Evolutionary conservation across 371 early-diverging fungal genomes (phyloP), one percentile per base, ranked within the genome.

Genomic region (Lichtheimia hyalospora): DNA sequence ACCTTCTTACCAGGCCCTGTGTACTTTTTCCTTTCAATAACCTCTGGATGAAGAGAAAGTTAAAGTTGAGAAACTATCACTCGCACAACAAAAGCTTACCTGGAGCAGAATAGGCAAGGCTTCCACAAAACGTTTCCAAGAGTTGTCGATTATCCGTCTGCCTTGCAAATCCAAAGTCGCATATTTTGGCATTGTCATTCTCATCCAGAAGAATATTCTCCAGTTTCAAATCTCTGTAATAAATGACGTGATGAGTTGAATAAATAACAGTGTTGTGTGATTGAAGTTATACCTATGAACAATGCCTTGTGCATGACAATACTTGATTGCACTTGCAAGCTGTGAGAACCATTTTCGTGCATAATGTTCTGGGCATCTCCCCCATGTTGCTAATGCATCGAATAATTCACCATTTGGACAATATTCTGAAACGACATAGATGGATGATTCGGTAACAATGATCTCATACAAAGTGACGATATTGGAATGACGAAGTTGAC

Each of bases 111-210:
- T 93, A 94, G 10, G 89, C 90, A 3, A 86, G 79, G 40, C 91
- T 90, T 0, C 95, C 95, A 68, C 95, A 94, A 69, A 89, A 91
- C 1, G 92, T 90, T 63, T 94, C 92, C 15, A 93, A 76, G 43
- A 90, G 69, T 60, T 84, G 86, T 49, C 80, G 82, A 48, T 75
- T 70, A 28, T 89, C 87, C 39, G 81, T 81, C 46, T 86, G 83
- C 10, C 89, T 76, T 10, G 93, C 91, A 77, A 95, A 93, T 15
- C 96, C 96, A 81, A 95, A 94, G 75, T 95, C 96, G 52, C 89
- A 89, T 44, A 95, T 70, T 66, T 95, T 95, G 65, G 89, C 82
- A 57, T 88, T 83, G 63, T 87, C 73, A 49, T 92, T 76, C 23
- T 79, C 69, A 62, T 89, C 91, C 43, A 94, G 75, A 34, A 94